A percentile compares a stretch with the other conserved stretches of the same genome.
phyloP scores from a whole-genome alignment of 805 yeast species.

The Saccharomyces mikatae region DNA sequence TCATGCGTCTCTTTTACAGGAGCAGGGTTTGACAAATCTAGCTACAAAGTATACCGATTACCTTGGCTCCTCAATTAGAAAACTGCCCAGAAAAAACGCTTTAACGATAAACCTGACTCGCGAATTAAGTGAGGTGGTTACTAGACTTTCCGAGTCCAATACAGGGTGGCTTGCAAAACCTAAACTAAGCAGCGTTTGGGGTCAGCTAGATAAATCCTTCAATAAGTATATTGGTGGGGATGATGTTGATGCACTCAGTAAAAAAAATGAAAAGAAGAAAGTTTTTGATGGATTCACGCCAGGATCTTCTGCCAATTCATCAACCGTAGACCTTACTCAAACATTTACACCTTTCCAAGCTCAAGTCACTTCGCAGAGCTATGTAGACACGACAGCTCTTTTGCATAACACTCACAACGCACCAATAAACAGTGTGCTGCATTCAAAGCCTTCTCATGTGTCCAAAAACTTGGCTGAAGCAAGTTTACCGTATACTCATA shows the following conservation, averaged over 20 bases:
- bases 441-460: not conserved
- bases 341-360: conserved; percentile 18
- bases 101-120: conserved; percentile 30
- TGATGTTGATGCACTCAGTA: conserved; percentile 39
- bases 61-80: conserved; percentile 35
- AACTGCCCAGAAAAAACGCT: conserved; percentile 32
- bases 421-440: not conserved
- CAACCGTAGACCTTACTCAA: conserved; percentile 32
- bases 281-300: conserved; percentile 70
- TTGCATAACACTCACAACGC: not conserved
- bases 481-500: not conserved
- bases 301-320: conserved; percentile 49
- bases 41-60: conserved; percentile 59
- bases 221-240: conserved; percentile 83
- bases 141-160: conserved; percentile 42
- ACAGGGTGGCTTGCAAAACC: conserved; percentile 77
- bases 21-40: conserved; percentile 48
- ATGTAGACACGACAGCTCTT: not conserved
- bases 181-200: conserved; percentile 78
- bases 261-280: conserved; percentile 38
- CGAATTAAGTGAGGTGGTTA: conserved; percentile 34
- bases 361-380: not conserved
- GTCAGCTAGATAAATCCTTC: conserved; percentile 72
- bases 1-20: conserved; percentile 66
- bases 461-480: not conserved